Evolutionary conservation across 352 stramenopile species (phyloP), one percentile per base, ranked within the genome.

Genomic region (Elongisporangium senticosum): DNA sequence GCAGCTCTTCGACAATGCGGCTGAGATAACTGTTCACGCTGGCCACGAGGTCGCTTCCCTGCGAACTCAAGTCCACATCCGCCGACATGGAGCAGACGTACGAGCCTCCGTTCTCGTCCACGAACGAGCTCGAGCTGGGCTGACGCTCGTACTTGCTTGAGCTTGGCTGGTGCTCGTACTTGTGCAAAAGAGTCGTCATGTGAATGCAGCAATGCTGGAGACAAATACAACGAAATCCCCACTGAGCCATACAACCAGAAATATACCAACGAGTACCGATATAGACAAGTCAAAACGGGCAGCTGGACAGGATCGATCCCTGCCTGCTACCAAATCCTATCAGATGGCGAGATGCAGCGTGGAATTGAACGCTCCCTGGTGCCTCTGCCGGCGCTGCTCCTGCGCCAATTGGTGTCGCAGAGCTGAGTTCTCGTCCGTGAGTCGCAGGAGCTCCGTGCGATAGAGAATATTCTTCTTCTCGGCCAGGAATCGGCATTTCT

Each of bases 381-480:
- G 62, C 0, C 63, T 62, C 17, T 71, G 58, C 15, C 43, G 48
- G 2, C 49, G 48, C 24, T 69, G 62, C 22, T 62, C 39, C 13
- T 69, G 59, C 7, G 54, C 57, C 7, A 86, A 39, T 48, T 78
- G 64, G 54, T 74, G 79, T 11, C 72, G 71, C 19, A 91, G 61
- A 48, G 65, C 55, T 14, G 71, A 43, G 56, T 86, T 91, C 61
- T 86, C 77, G 11, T 89, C 74, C 17, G 71, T 81, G 19, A 87
- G 55, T 0, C 74, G 60, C 50, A 82, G 51, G 17, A 91, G 62
- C 49, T 86, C 81, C 26, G 86, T 86, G 59, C 81, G 79, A 28
- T 91, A 91, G 23, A 91, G 19, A 28, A 88, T 83, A 59, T 88
- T 89, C 66, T 89, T 89, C 48, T 79, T 72, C 62, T 91, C 81